phyloP scores from a whole-genome alignment of 192 early-diverging fungal species.

The Podila epigama region DNA sequence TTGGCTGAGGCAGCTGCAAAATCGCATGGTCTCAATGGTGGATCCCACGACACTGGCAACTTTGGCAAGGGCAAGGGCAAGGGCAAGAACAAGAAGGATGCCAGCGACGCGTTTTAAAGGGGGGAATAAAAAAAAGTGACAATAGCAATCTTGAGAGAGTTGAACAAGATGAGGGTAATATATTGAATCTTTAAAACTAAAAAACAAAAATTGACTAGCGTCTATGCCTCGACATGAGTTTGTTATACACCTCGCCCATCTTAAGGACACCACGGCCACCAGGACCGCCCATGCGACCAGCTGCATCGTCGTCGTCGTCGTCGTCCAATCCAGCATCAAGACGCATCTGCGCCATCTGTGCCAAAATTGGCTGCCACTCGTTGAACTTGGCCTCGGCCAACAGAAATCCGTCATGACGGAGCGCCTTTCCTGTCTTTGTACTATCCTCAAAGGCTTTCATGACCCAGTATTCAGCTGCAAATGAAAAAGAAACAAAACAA shows the following conservation, averaged over 20 bases:
- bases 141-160: neutral
- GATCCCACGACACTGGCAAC: neutral
- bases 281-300: conserved; percentile 28
- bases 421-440: conserved; percentile 51
- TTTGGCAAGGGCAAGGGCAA: conserved; percentile 9
- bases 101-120: neutral
- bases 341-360: conserved; percentile 53
- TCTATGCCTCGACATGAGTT: conserved; percentile 46
- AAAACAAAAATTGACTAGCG: conserved; percentile 9
- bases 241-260: conserved; percentile 47
- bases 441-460: conserved; percentile 51
- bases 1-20: conserved; percentile 28
- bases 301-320: conserved; percentile 23
- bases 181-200: neutral
- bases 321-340: conserved; percentile 52
- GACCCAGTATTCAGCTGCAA: conserved; percentile 52
- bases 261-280: conserved; percentile 31
- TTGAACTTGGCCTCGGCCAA: conserved; percentile 54
- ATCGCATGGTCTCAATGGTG: conserved; percentile 20
- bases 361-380: conserved; percentile 54
- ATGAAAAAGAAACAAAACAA: neutral
- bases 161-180: neutral
- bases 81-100: conserved; percentile 19
- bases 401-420: conserved; percentile 54
- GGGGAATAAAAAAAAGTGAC: neutral